Conservation (phyloP, 192 early-diverging fungal species). For the Neocallimastix lanati region DNA sequence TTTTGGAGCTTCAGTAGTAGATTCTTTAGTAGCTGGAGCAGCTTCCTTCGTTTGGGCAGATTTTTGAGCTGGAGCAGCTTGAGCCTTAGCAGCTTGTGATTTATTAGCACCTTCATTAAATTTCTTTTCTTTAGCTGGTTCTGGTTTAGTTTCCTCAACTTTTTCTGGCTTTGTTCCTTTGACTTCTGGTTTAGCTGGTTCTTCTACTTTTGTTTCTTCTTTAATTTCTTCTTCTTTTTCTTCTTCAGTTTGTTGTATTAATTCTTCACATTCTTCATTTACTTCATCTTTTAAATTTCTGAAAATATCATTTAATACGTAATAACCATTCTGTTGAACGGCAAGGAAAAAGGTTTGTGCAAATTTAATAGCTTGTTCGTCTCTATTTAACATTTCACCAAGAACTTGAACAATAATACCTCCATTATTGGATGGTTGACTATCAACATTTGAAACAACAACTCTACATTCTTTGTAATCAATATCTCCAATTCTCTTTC, state of each 20-base stretch:
- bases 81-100: neutral
- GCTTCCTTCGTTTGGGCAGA: slow-evolving; percentile 4
- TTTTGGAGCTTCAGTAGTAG: slow-evolving; percentile 3
- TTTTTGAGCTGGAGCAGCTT: slow-evolving; percentile 5
- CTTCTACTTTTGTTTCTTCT: neutral
- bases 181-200: neutral
- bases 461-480: slow-evolving; percentile 77
- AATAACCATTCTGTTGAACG: slow-evolving; percentile 74
- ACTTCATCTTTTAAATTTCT: slow-evolving; percentile 81
- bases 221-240: neutral
- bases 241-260: slow-evolving; percentile 5
- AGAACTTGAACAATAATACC: slow-evolving; percentile 80
- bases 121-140: neutral
- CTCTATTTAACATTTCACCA: slow-evolving; percentile 77
- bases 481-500: slow-evolving; percentile 45
- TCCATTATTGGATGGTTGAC: slow-evolving; percentile 48
- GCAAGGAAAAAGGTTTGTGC: slow-evolving; percentile 83
- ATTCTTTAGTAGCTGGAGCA: slow-evolving; percentile 10
- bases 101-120: neutral
- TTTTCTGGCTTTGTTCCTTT: neutral
- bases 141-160: neutral
- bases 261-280: slow-evolving; percentile 28
- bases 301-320: slow-evolving; percentile 85
- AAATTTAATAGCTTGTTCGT: slow-evolving; percentile 61
- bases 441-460: slow-evolving; percentile 70